Base-by-base conservation (phyloP, 78 protist genomes). In the Guillardia theta region DNA sequence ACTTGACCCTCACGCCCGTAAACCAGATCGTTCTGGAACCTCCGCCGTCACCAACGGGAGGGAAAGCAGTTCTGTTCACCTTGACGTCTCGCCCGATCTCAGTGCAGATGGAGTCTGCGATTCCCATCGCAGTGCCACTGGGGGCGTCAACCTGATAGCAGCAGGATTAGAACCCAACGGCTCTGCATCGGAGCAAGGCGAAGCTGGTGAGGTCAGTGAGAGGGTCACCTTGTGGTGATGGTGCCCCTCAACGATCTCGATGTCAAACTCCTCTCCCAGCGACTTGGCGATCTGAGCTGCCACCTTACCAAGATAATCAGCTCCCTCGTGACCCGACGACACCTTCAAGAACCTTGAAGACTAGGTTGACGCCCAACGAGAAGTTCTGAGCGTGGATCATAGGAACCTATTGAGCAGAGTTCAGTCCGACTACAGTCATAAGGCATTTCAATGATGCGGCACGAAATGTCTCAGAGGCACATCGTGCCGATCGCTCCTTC, bases 171-270 rank as follows among this genome's bases (percentile, higher is more conserved):
- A n/a, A n/a, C n/a, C n/a, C n/a, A n/a, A n/a, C n/a, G n/a, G n/a
- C n/a, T n/a, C n/a, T n/a, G n/a, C n/a, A n/a, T n/a, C n/a, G n/a
- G n/a, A n/a, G n/a, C n/a, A n/a, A n/a, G n/a, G n/a, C n/a, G n/a
- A n/a, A n/a, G n/a, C n/a, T n/a, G n/a, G n/a, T n/a, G n/a, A n/a
- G n/a, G n/a, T n/a, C n/a, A n/a, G n/a, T n/a, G n/a, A n/a, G n/a
- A n/a, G n/a, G n/a, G n/a, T n/a, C n/a, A 64, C 90, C 48, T 78
- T 78, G 90, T 78, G 90, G 48, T 78, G 90, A 8, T 78, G 90
- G 90, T 78, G 90, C 30, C 90, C 90, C 50, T 78, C 90, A 18
- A 78, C 90, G 0, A 78, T 78, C 39, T 78, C 90, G 12, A 78
- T 78, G 90, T 78, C 90, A 43, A 78, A 78, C 30, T 78, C 90